Evolutionary conservation across 2,329 filamentous ascomycete species (phyloP).

Genomic region (Alternaria tenuissima): DNA sequence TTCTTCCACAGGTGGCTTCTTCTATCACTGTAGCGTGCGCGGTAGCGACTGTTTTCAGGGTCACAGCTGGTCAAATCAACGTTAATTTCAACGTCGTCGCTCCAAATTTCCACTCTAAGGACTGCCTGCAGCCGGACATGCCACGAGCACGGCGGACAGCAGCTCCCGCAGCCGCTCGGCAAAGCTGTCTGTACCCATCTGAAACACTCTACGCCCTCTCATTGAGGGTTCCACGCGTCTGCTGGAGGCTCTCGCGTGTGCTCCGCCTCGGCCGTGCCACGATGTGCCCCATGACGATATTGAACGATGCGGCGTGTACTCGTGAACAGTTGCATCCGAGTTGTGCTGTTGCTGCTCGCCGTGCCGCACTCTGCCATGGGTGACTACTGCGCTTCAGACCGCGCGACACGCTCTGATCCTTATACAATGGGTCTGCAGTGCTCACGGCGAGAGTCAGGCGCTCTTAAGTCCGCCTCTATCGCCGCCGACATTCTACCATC

Average conservation of each 20-base stretch:
- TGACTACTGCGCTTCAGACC: slow-evolving; percentile 1
- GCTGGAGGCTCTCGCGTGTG: slow-evolving; percentile 43
- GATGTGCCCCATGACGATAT: slow-evolving; percentile 25
- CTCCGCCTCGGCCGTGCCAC: slow-evolving; percentile 35
- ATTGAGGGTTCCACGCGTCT: slow-evolving; percentile 41
- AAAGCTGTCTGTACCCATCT: slow-evolving; percentile 37
- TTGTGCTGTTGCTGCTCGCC: slow-evolving; percentile 2
- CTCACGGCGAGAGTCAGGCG: not conserved
- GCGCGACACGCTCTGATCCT: not conserved
- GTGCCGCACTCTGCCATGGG: not conserved
- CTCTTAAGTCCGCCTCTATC: slow-evolving; percentile 1
- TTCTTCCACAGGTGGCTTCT: not conserved
- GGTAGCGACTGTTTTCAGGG: not conserved
- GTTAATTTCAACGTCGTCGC: slow-evolving; percentile 3
- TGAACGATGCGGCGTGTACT: slow-evolving; percentile 21
- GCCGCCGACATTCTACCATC: not conserved
- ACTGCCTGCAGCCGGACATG: slow-evolving; percentile 5
- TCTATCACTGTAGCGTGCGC: not conserved
- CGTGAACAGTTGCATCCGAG: slow-evolving; percentile 13
- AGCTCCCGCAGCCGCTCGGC: slow-evolving; percentile 30
- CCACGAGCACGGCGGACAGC: slow-evolving; percentile 22
- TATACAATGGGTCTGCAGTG: not conserved
- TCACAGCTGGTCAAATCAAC: not conserved
- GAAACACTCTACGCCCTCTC: slow-evolving; percentile 40
- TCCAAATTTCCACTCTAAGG: slow-evolving; percentile 17